A percentile compares a stretch with the other conserved stretches of the same genome.
phyloP scores from a whole-genome alignment of 163 green algal species.

The Volvox carteri region DNA sequence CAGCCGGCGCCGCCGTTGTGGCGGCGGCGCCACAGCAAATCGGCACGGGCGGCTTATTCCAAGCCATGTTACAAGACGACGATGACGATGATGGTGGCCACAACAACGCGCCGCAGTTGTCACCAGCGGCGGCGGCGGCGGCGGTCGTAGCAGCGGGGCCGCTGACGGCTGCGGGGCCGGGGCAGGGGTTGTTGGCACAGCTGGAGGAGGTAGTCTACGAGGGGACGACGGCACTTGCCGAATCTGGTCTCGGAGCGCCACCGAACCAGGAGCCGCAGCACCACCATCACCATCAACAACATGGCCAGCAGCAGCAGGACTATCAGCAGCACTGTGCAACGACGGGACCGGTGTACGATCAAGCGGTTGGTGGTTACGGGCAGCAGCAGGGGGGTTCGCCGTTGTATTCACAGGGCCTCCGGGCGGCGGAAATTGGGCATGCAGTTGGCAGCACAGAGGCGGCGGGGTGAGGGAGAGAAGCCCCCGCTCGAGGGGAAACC shows the following conservation, averaged over 20 bases:
- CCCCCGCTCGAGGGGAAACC: no score
- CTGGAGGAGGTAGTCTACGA: conserved; percentile 7
- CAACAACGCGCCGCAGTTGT: neutral
- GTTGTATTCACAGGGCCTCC: no score
- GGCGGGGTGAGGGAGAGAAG: conserved; percentile 23
- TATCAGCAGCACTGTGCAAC: neutral
- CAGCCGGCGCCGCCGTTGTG: neutral
- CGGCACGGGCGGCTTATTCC: neutral
- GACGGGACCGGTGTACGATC: neutral
- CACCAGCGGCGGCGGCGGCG: neutral
- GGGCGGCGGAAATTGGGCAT: neutral
- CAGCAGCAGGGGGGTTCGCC: neutral
- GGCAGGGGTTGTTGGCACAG: conserved; percentile 5
- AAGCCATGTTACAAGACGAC: conserved; percentile 14
- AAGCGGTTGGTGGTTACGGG: neutral
- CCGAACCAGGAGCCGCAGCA: conserved; percentile 10
- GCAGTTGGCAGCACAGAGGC: neutral
- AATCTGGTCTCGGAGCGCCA: neutral
- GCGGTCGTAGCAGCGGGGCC: neutral
- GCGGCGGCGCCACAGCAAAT: neutral
- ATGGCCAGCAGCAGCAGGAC: no score
- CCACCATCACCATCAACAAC: no score
- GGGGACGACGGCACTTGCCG: neutral
- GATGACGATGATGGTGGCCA: conserved; percentile 1
- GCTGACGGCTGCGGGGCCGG: neutral